These are phyloP conservation scores for Penicillium antarcticum DNA, from an alignment of 495 filamentous ascomycete species.

Conservation along the genomic window DNA sequence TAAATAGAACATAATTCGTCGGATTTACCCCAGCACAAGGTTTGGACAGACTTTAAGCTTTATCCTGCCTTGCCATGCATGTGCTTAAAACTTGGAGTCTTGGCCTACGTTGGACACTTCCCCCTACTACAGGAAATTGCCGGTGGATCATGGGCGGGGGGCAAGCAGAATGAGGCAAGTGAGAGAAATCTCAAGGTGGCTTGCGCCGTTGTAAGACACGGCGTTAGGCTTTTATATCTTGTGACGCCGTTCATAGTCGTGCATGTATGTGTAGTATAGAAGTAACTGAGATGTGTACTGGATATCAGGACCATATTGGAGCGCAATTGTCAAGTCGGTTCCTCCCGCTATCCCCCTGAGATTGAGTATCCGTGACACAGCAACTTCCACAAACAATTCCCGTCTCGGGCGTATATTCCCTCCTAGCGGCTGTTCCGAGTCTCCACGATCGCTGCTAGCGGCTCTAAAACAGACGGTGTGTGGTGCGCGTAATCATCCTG, in stretches of 20 bases:
- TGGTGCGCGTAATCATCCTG: conserved; percentile 11
- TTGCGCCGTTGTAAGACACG: no score
- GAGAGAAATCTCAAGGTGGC: no score
- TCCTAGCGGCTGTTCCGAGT: background rate
- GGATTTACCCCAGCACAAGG: background rate
- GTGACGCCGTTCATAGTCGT: no score
- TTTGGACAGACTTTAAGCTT: background rate
- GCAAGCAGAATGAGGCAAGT: background rate
- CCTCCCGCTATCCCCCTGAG: background rate
- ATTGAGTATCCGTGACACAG: background rate
- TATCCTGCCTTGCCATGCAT: background rate
- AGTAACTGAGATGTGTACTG: no score
- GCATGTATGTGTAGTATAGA: no score
- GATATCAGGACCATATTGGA: no score
- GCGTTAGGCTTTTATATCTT: no score
- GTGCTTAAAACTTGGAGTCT: background rate
- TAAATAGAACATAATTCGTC: background rate
- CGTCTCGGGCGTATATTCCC: background rate
- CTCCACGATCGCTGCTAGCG: conserved; percentile 20
- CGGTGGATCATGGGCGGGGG: no score
- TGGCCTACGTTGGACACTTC: background rate
- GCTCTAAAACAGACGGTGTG: conserved; percentile 4
- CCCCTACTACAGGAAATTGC: no score
- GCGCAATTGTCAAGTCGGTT: background rate
- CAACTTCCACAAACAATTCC: no score